These are phyloP conservation scores for Vicia sativa DNA, from an alignment of 306 rosid genomes.

Conservation along the genomic window DNA sequence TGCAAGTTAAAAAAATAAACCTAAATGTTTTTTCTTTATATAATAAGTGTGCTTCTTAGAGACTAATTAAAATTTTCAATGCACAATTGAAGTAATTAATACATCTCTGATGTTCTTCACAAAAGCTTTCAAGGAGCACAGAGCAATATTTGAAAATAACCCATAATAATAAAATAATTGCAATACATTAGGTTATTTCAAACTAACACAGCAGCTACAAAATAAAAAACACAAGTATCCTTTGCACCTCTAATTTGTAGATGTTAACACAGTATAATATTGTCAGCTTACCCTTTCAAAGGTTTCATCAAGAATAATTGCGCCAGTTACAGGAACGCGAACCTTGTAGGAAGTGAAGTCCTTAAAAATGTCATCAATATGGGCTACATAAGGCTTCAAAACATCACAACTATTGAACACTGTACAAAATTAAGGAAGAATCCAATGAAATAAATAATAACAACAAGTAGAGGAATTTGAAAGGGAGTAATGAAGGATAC, in stretches of 20 bases:
- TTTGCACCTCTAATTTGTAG: background rate
- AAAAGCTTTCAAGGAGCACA: background rate
- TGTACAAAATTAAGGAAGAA: conserved; percentile 58
- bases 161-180: background rate
- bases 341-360: conserved; percentile 98
- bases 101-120: conserved; percentile 3
- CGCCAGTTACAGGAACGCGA: conserved; percentile 97
- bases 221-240: background rate
- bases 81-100: background rate
- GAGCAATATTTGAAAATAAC: background rate
- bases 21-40: background rate
- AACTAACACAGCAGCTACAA: conserved; percentile 3
- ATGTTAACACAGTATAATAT: conserved; percentile 3
- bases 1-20: conserved; percentile 13
- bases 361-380: conserved; percentile 91
- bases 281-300: conserved; percentile 78
- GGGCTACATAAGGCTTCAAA: conserved; percentile 92
- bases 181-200: background rate
- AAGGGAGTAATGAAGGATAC: no score
- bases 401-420: conserved; percentile 95
- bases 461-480: no score
- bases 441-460: no score
- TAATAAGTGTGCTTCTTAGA: background rate
- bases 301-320: conserved; percentile 95
- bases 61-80: background rate